Conservation (phyloP, 305 asterid genomes). For the Ilex paraguariensis region DNA sequence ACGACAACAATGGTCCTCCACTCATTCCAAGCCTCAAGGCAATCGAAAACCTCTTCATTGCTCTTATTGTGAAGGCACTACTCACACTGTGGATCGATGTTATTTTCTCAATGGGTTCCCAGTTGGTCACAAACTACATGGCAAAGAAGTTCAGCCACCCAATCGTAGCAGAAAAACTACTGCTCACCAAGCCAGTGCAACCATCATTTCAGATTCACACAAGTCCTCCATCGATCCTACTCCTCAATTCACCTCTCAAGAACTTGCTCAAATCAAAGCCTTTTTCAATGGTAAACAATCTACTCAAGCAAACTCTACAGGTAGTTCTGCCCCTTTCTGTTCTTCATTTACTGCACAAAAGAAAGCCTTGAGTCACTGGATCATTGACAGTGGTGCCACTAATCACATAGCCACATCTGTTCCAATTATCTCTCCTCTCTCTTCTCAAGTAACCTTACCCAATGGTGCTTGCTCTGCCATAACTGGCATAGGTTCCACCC, state of each 20-base stretch:
- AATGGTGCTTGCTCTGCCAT: background rate
- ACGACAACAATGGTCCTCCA: background rate
- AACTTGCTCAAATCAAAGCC: too few relatives aligned
- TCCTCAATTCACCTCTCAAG: too few relatives aligned
- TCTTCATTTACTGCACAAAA: background rate
- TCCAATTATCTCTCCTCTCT: background rate
- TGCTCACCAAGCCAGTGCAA: too few relatives aligned
- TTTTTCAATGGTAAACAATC: background rate
- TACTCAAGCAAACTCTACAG: background rate
- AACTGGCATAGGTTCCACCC: background rate
- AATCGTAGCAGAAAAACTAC: too few relatives aligned
- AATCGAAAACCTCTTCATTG: background rate
- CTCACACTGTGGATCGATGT: background rate
- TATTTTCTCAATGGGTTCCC: background rate
- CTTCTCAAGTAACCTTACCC: background rate
- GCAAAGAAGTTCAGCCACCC: too few relatives aligned
- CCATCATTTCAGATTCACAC: too few relatives aligned
- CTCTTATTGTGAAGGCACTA: background rate
- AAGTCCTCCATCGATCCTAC: too few relatives aligned
- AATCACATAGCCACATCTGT: background rate
- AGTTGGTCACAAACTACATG: too few relatives aligned
- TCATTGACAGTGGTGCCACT: background rate
- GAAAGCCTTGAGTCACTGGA: background rate
- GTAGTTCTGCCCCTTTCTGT: background rate
- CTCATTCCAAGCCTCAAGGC: background rate